phyloP scores from a whole-genome alignment of 495 filamentous ascomycete genomes.

The Ascodesmis nigricans region DNA sequence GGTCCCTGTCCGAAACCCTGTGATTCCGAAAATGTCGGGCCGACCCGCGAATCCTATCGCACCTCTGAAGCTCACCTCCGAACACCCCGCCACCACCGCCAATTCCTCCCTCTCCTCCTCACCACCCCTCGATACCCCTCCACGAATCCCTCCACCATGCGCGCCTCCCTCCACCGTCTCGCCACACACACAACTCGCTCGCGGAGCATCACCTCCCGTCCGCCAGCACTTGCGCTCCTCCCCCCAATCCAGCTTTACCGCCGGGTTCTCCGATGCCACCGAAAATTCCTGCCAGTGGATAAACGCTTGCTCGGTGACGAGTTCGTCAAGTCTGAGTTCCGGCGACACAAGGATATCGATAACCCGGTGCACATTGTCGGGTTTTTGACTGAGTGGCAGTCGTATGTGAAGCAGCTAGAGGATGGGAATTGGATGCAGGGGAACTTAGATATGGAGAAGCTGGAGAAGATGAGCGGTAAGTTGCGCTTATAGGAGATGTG shows the following conservation, averaged over 20 bases:
- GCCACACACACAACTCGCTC: background rate
- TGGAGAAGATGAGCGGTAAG: no score
- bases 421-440: constrained; percentile 62
- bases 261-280: constrained; percentile 64
- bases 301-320: constrained; percentile 62
- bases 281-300: constrained; percentile 46
- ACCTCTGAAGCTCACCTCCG: no score
- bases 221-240: constrained; percentile 51
- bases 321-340: constrained; percentile 81
- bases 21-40: no score
- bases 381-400: constrained; percentile 89
- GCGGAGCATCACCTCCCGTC: constrained; percentile 8
- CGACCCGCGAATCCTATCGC: no score
- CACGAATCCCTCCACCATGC: no score
- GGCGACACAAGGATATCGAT: constrained; percentile 56
- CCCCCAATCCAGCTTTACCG: constrained; percentile 84
- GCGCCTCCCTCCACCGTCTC: background rate
- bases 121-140: no score
- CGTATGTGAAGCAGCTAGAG: constrained; percentile 78
- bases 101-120: no score
- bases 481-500: no score
- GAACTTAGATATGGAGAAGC: constrained; percentile 51
- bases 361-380: constrained; percentile 90
- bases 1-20: no score
- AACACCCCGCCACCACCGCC: no score